These are phyloP conservation scores for Niveomyces coronatus DNA, from an alignment of 2,329 filamentous ascomycete genomes.

Conservation along the genomic window DNA sequence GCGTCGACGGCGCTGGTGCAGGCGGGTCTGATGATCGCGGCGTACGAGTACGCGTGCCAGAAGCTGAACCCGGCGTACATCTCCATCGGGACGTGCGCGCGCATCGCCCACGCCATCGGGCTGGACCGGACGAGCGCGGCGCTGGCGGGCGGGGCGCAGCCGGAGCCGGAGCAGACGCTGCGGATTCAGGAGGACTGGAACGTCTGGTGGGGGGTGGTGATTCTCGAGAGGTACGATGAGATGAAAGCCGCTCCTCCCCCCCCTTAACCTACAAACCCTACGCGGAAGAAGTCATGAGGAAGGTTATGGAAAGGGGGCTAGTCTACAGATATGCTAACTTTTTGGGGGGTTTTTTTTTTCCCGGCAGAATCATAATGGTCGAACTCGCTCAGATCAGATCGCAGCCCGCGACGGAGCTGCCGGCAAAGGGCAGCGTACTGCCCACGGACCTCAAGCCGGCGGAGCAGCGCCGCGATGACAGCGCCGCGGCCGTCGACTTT, in stretches of 20 bases:
- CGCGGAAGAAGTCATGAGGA: too few species aligned
- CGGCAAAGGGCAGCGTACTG: background rate
- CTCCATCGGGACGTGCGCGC: slow-evolving; percentile 10
- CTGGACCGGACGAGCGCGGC: background rate
- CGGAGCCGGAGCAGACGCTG: background rate
- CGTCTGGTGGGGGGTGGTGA: slow-evolving; percentile 1
- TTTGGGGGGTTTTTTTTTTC: too few species aligned
- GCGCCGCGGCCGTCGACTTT: background rate
- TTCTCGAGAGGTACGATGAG: slow-evolving; percentile 2
- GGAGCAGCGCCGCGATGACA: background rate
- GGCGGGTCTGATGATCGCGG: slow-evolving; percentile 8
- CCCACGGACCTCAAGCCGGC: background rate
- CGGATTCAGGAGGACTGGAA: background rate
- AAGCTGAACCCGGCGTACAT: slow-evolving; percentile 3
- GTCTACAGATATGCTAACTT: too few species aligned
- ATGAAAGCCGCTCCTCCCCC: background rate
- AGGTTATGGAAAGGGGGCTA: too few species aligned
- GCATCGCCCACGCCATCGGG: background rate
- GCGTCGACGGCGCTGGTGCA: slow-evolving; percentile 12
- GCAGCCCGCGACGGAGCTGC: background rate
- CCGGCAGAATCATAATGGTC: slow-evolving; percentile 2
- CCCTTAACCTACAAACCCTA: too few species aligned
- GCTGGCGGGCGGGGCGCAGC: background rate
- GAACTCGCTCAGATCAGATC: background rate
- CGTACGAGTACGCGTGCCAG: slow-evolving; percentile 2